Base-by-base conservation (phyloP, 352 stramenopile species). In the Globisporangium emineosum region DNA sequence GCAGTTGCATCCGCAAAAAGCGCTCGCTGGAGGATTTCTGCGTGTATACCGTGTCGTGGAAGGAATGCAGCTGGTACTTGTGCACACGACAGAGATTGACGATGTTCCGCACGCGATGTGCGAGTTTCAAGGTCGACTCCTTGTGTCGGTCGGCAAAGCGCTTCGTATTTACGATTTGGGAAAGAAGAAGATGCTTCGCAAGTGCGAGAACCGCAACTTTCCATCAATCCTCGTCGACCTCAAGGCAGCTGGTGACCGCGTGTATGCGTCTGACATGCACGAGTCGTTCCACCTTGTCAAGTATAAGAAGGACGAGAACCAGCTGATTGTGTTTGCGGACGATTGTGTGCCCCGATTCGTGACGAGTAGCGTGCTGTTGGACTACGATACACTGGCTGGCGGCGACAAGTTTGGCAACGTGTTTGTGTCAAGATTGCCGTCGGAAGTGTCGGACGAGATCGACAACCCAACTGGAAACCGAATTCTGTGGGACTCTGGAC, bases 351-450 rank as follows among this genome's bases (percentile, higher is more conserved):
- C 90, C 29, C 81, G 86, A 13, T 91, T 89, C 54, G 83, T 96
- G 58, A 95, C 86, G 1, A 74, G 87, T 68, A 86, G 91, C 77
- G 67, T 94, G 79, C 60, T 96, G 73, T 57, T 99, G 7, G 98
- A 99, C 79, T 99, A 99, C 70, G 97, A 99, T 68, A 99, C 97
- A 23, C 88, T 99, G 35, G 97, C 97, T 8, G 97, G 97, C 54
- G 96, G 87, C 1, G 97, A 99, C 81, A 99, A 99, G 72, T 99
- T 99, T 76, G 98, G 98, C 37, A 99, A 99, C 76, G 78, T 99
- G 12, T 99, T 98, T 62, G 86, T 99, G 17, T 78, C 98, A 42
- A 86, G 97, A 12, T 66, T 99, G 49, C 96, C 97, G 51, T 88
- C 85, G 0, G 87, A 96, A 62, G 86, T 96, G 1, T 97, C 97